Conservation (phyloP, 163 green algal species). For the Dunaliella salina region DNA sequence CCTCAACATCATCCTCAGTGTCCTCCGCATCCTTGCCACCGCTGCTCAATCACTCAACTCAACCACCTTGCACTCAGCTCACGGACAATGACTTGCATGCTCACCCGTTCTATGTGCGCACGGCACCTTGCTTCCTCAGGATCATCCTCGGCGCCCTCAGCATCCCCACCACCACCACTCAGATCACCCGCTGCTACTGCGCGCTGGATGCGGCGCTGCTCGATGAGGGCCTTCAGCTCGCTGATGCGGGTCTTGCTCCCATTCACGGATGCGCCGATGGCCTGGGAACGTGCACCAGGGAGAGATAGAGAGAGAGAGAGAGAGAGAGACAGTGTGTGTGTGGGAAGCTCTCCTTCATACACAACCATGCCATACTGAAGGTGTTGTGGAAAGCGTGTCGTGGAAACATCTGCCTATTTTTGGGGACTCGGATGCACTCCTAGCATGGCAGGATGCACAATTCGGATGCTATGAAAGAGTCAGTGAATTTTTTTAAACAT, state of each 20-base stretch:
- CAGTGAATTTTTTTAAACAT: too few relatives aligned
- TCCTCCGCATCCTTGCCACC: background rate
- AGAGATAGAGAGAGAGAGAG: too few relatives aligned
- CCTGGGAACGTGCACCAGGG: background rate
- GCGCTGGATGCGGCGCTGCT: constrained; percentile 63
- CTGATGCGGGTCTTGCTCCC: constrained; percentile 58
- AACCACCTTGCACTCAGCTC: constrained; percentile 1
- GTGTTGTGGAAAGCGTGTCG: too few relatives aligned
- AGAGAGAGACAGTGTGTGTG: too few relatives aligned
- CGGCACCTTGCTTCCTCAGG: constrained; percentile 46
- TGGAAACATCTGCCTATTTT: too few relatives aligned
- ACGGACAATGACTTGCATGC: background rate
- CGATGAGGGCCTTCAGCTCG: constrained; percentile 60
- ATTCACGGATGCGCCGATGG: constrained; percentile 42
- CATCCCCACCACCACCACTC: constrained; percentile 20
- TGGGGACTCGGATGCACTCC: too few relatives aligned
- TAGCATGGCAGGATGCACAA: too few relatives aligned
- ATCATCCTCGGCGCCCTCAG: constrained; percentile 28
- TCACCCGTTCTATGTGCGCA: constrained; percentile 51
- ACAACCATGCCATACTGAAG: too few relatives aligned
- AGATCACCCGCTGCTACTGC: constrained; percentile 32
- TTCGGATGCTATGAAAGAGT: too few relatives aligned
- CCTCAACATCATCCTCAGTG: background rate
- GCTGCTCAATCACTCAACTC: background rate
- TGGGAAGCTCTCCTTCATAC: too few relatives aligned